Evolutionary conservation across 257 asterid species (phyloP), one percentile per base, ranked within the genome.

Genomic region (Leonotis leonurus): DNA sequence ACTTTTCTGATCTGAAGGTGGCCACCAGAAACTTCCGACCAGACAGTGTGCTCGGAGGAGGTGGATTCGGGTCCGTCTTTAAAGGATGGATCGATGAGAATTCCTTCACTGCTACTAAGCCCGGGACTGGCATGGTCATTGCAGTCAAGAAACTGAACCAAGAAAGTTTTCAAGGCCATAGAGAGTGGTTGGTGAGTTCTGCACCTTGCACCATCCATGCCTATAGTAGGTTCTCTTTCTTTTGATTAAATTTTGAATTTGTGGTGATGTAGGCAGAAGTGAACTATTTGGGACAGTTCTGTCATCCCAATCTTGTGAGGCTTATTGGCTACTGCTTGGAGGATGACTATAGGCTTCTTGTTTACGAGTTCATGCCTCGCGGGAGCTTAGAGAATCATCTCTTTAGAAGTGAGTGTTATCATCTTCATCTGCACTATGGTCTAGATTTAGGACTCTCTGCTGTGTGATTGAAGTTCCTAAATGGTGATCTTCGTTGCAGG

Each of bases 61-160:
- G 95, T 25, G 95, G 96, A 16, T 85, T 83, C 46, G 96, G 98
- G 25, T 81, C 96, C 0, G 96, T 91, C 8, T 91, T 83, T 57
- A 88, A 91, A 69, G 98, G 98, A 43, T 88, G 98, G 96, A 77
- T 90, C 22, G 95, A 90, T 73, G 85, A 83, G 75, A 71, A 73
- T 70, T 69, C 90, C 3, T 74, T 70, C 1, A 67, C 83, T 11
- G 91, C 95, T 33, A 53, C 95, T 37, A 88, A 82, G 70, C 92
- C 96, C 0, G 94, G 96, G 35, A 77, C 94, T 0, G 96, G 98
- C 30, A 48, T 80, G 67, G 74, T 79, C 40, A 70, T 91, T 65
- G 96, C 96, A 18, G 98, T 88, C 5, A 91, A 84, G 71, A 84
- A 77, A 62, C 88, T 88, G n/a, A 79, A 84, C 65, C 90, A 78